Evolutionary conservation across 768 basidiomycete species (phyloP), one percentile per base, ranked within the genome.

Genomic region (Lactarius deliciosus): DNA sequence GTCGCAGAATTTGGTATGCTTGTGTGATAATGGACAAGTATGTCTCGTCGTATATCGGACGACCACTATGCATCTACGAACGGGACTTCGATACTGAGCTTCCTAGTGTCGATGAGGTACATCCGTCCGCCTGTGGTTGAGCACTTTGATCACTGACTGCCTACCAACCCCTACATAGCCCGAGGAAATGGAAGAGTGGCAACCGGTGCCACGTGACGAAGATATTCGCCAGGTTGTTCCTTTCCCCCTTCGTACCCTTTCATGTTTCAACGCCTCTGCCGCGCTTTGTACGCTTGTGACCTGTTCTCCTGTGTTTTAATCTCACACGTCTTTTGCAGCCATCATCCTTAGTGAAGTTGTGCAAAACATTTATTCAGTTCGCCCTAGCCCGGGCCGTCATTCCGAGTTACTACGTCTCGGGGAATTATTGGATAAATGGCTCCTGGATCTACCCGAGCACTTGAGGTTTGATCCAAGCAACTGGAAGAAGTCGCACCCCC

Each of bases 11-110:
- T 30, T 92, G 91, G 91, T 90, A 85, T 78, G 86, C 84, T 34
- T 92, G 91, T 74, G 83, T 91, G 41, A 77, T 90, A 43, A 84
- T 92, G 82, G 90, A 92, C 74, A 86, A 87, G 71, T 92, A 91
- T 75, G 85, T 92, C 55, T 89, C 87, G 64, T 81, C 87, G 20
- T 91, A 91, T 75, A 91, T 92, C 66, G 90, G 90, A 53, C 83
- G 91, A 16, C 91, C 91, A 1, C 77, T 92, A 61, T 84, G 88
- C 70, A 87, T 93, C 32, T 86, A 82, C 69, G 91, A 91, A 73
- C 77, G 81, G 68, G 91, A 93, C 73, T 92, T 88, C 64, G 91
- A 93, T 72, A 90, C 90, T 20, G 78, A 81, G 57, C 71, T 91
- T 32, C 91, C 90, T 15, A 79, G 78, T 64, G 79, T 83, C 41